These are phyloP conservation scores for Teratosphaeria zuluensis DNA, from an alignment of 2,329 filamentous ascomycete genomes.

Conservation along the genomic window DNA sequence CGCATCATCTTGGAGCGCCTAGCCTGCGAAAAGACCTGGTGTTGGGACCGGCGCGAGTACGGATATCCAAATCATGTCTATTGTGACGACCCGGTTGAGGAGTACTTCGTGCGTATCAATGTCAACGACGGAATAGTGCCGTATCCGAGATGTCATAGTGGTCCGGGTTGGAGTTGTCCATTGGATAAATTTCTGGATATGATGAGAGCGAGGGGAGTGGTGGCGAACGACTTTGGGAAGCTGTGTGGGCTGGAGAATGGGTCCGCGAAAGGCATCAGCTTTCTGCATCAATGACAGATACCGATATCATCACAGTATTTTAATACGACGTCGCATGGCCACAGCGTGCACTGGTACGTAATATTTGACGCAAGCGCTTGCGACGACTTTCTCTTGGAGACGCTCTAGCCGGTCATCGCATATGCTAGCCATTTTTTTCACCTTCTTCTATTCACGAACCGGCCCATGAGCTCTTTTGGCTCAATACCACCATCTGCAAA, in stretches of 20 bases:
- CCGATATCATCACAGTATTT: too few species aligned
- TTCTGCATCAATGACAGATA: constrained; percentile 36
- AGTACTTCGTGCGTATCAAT: constrained; percentile 41
- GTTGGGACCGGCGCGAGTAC: constrained; percentile 16
- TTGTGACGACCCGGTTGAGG: constrained; percentile 14
- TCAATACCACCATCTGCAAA: constrained; percentile 17
- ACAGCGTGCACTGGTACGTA: background rate
- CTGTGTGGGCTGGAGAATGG: constrained; percentile 38
- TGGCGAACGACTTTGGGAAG: constrained; percentile 37
- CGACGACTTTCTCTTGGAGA: too few species aligned
- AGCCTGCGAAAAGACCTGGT: constrained; percentile 27
- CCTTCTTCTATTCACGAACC: constrained; percentile 11
- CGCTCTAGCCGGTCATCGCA: background rate
- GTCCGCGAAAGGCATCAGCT: constrained; percentile 35
- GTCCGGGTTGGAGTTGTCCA: constrained; percentile 40
- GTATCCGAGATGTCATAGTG: constrained; percentile 37
- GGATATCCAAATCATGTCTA: constrained; percentile 23
- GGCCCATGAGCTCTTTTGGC: constrained; percentile 16
- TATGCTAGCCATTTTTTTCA: constrained; percentile 9
- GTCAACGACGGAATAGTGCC: constrained; percentile 49
- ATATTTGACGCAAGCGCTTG: too few species aligned
- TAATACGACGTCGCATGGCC: background rate
- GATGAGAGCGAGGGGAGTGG: constrained; percentile 29
- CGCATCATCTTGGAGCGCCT: constrained; percentile 47
- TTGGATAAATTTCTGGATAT: constrained; percentile 37